phyloP scores from a whole-genome alignment of 495 filamentous ascomycete genomes.

The Trichoderma erinaceum region DNA sequence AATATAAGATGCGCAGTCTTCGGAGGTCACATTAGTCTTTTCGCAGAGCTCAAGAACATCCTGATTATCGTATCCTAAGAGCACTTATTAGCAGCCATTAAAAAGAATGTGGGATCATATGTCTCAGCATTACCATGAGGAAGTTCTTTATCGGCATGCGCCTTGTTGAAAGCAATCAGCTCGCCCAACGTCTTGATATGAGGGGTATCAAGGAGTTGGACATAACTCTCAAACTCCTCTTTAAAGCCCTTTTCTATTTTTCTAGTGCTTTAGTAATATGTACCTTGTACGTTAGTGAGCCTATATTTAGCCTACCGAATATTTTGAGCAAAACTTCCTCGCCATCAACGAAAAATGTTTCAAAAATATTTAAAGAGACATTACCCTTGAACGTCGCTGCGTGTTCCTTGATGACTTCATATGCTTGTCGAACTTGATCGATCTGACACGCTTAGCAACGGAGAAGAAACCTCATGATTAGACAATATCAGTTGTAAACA shows the following conservation, averaged over 20 bases:
- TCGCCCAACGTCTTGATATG: not conserved
- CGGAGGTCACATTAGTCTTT: not conserved
- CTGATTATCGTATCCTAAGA: not conserved
- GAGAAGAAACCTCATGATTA: not conserved
- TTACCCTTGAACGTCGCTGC: not conserved
- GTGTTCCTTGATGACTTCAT: not conserved
- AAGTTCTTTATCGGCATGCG: not conserved
- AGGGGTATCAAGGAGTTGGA: not conserved
- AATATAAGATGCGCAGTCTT: not conserved
- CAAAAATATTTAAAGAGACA: not conserved
- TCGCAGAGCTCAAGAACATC: not conserved
- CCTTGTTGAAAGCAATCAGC: not conserved
- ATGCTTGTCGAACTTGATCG: not conserved
- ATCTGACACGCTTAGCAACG: not conserved
- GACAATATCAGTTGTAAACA: not conserved
- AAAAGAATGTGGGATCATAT: not conserved
- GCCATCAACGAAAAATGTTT: not conserved
- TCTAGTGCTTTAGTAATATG: not conserved
- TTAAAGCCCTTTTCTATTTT: not conserved
- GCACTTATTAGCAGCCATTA: not conserved
- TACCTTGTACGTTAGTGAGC: not conserved
- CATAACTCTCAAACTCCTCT: not conserved
- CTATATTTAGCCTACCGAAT: not conserved
- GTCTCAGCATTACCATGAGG: not conserved
- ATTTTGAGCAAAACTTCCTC: not conserved